These are phyloP conservation scores for Tulasnella sp. DNA, from an alignment of 768 basidiomycete genomes.

Conservation along the genomic window DNA sequence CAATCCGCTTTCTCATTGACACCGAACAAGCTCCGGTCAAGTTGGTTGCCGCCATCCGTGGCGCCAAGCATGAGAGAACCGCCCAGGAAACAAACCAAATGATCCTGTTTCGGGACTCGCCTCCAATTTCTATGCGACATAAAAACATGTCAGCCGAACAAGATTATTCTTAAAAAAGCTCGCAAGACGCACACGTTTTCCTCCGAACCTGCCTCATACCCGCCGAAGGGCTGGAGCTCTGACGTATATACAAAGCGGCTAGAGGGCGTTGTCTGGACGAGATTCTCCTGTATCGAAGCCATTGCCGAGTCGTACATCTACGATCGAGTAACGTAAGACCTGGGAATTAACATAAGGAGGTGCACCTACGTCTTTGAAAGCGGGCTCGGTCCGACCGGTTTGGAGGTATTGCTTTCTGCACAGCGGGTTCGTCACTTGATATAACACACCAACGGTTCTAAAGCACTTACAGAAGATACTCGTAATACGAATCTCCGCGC, in stretches of 20 bases:
- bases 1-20: constrained; percentile 57
- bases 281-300: constrained; percentile 64
- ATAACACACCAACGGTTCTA: not conserved
- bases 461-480: constrained; percentile 64
- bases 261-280: constrained; percentile 57
- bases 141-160: not conserved
- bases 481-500: constrained; percentile 89
- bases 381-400: constrained; percentile 58
- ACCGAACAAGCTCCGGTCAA: constrained; percentile 48
- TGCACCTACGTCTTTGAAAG: constrained; percentile 61
- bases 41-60: constrained; percentile 48
- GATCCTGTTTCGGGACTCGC: constrained; percentile 83
- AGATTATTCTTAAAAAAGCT: not conserved
- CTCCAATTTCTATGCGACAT: constrained; percentile 52
- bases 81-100: constrained; percentile 93
- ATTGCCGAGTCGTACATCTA: constrained; percentile 89
- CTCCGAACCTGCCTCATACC: not conserved
- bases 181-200: not conserved
- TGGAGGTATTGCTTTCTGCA: constrained; percentile 68
- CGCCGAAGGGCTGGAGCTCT: constrained; percentile 44
- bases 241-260: constrained; percentile 66
- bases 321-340: not conserved
- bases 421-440: constrained; percentile 2
- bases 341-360: not conserved
- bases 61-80: constrained; percentile 89